Conservation (phyloP, 169 alveolate genomes). For the Fabrea salina region DNA sequence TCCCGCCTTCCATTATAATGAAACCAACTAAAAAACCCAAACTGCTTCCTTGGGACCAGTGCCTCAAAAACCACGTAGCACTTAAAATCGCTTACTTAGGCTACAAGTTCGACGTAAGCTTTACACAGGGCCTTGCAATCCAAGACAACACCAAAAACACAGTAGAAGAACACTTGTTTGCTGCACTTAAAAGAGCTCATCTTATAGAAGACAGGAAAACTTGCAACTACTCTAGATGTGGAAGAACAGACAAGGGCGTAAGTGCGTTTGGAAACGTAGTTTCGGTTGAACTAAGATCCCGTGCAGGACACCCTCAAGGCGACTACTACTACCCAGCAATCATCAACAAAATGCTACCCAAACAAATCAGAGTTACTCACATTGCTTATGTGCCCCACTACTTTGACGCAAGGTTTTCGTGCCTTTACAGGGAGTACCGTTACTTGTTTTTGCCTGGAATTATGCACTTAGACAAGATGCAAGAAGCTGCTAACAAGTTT, state of each 20-base stretch:
- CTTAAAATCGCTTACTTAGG: slow-evolving; percentile 62
- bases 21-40: too few relatives aligned
- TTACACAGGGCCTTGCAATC: slow-evolving; percentile 48
- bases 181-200: slow-evolving; percentile 48
- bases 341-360: slow-evolving; percentile 80
- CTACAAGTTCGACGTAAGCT: slow-evolving; percentile 36
- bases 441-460: slow-evolving; percentile 72
- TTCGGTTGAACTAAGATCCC: slow-evolving; percentile 53
- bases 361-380: slow-evolving; percentile 79
- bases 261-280: slow-evolving; percentile 85
- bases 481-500: slow-evolving; percentile 62
- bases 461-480: slow-evolving; percentile 66
- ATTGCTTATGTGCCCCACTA: slow-evolving; percentile 67
- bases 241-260: slow-evolving; percentile 92
- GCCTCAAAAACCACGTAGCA: slow-evolving; percentile 29
- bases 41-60: neutral
- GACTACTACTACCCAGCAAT: slow-evolving; percentile 59
- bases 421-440: slow-evolving; percentile 84
- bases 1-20: too few relatives aligned
- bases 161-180: slow-evolving; percentile 52
- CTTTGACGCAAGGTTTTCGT: slow-evolving; percentile 89
- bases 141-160: slow-evolving; percentile 55
- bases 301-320: slow-evolving; percentile 8
- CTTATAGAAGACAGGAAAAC: slow-evolving; percentile 25
- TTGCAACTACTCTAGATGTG: slow-evolving; percentile 78